Percentiles rank a stretch among this genome's conserved stretches.
These are phyloP conservation scores for Cyclostephanos invisitatus DNA, from an alignment of 108 stramenopile genomes.

Conservation along the genomic window DNA sequence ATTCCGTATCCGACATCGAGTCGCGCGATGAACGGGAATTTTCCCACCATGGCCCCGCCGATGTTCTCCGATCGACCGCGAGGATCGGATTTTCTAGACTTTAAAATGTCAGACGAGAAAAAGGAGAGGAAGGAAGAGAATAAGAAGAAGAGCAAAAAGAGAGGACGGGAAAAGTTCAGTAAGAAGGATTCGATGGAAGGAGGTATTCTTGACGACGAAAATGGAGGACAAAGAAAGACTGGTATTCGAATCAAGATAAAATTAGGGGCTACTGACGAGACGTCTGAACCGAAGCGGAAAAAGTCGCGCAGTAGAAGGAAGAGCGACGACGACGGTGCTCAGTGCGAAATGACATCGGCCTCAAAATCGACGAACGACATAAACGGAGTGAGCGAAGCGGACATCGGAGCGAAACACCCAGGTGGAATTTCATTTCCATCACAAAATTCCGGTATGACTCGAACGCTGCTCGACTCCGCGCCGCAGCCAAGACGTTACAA, in stretches of 20 bases:
- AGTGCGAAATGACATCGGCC: not conserved
- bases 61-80: conserved; percentile 5
- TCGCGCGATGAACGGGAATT: not conserved
- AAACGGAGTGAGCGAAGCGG: conserved; percentile 3
- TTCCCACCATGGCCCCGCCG: conserved; percentile 25
- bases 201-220: not conserved
- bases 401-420: not conserved
- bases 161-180: not conserved
- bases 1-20: conserved; percentile 2
- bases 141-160: conserved; percentile 1
- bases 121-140: conserved; percentile 1
- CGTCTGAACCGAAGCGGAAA: not conserved
- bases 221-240: not conserved
- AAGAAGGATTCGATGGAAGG: not conserved
- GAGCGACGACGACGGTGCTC: not conserved
- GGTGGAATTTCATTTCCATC: not conserved
- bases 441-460: conserved; percentile 12
- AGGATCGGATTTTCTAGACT: not conserved
- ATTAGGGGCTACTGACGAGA: not conserved
- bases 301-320: conserved; percentile 11
- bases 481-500: conserved; percentile 16
- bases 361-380: not conserved
- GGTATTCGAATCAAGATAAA: not conserved
- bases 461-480: conserved; percentile 18
- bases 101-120: not conserved